Percentiles rank a stretch among this genome's conserved stretches.
Conservation (phyloP, 306 rosid species). For the Gastrolobium bilobum region DNA sequence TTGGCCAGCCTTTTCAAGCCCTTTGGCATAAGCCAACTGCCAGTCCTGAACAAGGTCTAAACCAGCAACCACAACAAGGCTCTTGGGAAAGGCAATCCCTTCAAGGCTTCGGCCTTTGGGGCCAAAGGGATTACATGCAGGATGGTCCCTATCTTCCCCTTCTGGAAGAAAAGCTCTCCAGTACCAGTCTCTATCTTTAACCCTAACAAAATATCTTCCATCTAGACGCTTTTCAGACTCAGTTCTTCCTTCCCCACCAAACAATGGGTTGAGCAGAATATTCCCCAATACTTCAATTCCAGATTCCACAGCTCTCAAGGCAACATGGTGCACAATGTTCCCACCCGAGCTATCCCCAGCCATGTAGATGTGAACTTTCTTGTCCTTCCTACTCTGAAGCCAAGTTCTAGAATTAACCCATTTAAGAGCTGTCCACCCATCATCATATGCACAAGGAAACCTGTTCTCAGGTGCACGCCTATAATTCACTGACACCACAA, state of each 20-base stretch:
- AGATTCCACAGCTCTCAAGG: constrained; percentile 70
- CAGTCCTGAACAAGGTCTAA: constrained; percentile 95
- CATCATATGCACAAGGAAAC: constrained; percentile 92
- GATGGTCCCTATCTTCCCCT: constrained; percentile 96
- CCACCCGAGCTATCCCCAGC: constrained; percentile 99
- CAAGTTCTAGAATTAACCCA: constrained; percentile 88
- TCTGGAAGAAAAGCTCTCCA: constrained; percentile 99
- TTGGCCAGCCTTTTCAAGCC: constrained; percentile 83
- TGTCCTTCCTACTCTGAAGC: constrained; percentile 84
- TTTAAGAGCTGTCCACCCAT: constrained; percentile 87
- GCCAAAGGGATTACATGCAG: constrained; percentile 95
- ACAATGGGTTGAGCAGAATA: constrained; percentile 90
- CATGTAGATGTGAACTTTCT: constrained; percentile 80
- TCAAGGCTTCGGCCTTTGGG: constrained; percentile 70
- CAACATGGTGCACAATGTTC: constrained; percentile 96
- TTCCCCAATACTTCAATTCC: constrained; percentile 83
- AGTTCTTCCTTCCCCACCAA: constrained; percentile 89
- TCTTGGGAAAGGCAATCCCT: constrained; percentile 82
- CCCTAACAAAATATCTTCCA: constrained; percentile 89
- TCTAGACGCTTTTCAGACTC: constrained; percentile 79
- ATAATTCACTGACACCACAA: constrained; percentile 88
- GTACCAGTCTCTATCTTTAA: constrained; percentile 93
- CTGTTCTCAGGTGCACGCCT: constrained; percentile 91
- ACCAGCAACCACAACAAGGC: constrained; percentile 97
- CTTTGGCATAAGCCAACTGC: constrained; percentile 90